A percentile compares a stretch with the other conserved stretches of the same genome.
Evolutionary conservation across 2,329 filamentous ascomycete genomes (phyloP).

Genomic region (Cadophora luteo-olivacea): DNA sequence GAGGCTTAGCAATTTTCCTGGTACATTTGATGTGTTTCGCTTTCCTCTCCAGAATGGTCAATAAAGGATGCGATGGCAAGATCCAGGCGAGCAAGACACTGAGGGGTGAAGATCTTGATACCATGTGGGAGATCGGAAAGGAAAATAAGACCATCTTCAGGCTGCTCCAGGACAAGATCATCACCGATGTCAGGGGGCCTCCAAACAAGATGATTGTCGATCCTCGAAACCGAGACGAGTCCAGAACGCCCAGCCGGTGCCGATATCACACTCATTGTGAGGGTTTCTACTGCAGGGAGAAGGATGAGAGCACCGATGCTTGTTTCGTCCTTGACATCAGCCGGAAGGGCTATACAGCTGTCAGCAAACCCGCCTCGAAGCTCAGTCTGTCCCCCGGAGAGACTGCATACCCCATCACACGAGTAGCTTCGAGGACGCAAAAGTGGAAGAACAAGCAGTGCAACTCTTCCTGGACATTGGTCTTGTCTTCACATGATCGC

Average conservation of each 20-base stretch:
- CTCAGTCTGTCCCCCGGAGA: background rate
- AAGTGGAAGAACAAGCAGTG: background rate
- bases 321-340: conserved; percentile 43
- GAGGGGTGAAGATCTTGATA: background rate
- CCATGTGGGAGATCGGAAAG: background rate
- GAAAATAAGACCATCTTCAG: background rate
- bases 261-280: background rate
- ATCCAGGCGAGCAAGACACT: background rate
- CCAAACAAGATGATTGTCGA: background rate
- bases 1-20: background rate
- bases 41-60: background rate
- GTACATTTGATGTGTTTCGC: background rate
- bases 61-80: background rate
- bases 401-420: background rate
- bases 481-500: background rate
- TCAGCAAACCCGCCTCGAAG: background rate
- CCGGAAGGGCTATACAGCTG: background rate
- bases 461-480: background rate
- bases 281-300: background rate
- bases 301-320: background rate
- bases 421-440: background rate
- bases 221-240: background rate
- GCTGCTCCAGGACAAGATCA: background rate
- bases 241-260: background rate
- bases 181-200: background rate